Percentiles rank a stretch among this genome's conserved stretches.
Evolutionary conservation across 1,284 basidiomycete species (phyloP).

Genomic region (Boletus semigastroideus): DNA sequence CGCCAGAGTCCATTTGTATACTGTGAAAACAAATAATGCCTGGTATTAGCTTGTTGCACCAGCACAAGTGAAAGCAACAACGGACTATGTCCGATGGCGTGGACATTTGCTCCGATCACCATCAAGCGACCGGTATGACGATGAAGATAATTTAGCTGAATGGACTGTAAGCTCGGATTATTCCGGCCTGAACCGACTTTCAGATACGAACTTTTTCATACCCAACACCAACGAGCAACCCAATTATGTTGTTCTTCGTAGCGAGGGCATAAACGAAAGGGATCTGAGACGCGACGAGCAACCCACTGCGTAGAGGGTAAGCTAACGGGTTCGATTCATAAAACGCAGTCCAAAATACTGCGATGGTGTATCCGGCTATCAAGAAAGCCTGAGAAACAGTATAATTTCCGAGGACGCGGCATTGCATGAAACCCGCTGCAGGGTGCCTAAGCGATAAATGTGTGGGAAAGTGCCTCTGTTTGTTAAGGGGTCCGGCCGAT

Average conservation of each 20-base stretch:
- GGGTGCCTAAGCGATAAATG: constrained; percentile 41
- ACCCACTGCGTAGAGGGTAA: constrained; percentile 57
- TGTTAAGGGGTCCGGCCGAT: constrained; percentile 6
- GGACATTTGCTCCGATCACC: constrained; percentile 66
- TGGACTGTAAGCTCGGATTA: background rate
- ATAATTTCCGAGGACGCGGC: constrained; percentile 46
- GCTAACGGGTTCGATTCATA: constrained; percentile 55
- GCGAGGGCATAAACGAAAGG: constrained; percentile 70
- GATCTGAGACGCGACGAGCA: constrained; percentile 65
- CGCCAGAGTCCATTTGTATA: constrained; percentile 56
- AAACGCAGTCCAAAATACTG: constrained; percentile 50
- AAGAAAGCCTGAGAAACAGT: constrained; percentile 51
- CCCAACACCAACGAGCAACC: constrained; percentile 62
- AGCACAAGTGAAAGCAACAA: constrained; percentile 7
- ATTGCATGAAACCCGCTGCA: constrained; percentile 38
- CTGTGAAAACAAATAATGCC: constrained; percentile 34
- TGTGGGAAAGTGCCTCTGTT: constrained; percentile 47
- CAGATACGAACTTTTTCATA: constrained; percentile 65
- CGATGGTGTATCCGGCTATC: constrained; percentile 46
- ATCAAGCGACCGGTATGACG: constrained; percentile 65
- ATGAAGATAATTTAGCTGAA: constrained; percentile 76
- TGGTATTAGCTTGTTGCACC: background rate
- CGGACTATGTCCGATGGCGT: constrained; percentile 62
- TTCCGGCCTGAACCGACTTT: background rate
- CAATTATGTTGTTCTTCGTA: constrained; percentile 72